phyloP scores from a whole-genome alignment of 441 rosid species.

The Corymbia citriodora region DNA sequence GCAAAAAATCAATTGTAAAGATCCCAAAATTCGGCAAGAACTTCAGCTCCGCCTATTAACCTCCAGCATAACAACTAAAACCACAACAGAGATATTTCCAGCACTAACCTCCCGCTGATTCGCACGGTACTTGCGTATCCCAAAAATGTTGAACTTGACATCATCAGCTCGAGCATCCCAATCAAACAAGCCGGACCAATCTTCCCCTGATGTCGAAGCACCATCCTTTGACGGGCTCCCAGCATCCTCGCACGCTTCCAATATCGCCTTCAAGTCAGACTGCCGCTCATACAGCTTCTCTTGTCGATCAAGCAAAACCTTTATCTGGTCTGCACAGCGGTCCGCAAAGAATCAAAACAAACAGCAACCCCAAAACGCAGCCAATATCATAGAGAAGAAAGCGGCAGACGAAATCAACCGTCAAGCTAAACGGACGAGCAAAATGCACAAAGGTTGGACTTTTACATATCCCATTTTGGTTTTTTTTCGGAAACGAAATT shows the following conservation, averaged over 20 bases:
- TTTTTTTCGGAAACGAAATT: background rate
- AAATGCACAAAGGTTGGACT: background rate
- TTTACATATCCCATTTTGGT: background rate
- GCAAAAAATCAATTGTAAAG: background rate
- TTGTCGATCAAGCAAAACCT: conserved; percentile 59
- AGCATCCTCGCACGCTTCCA: conserved; percentile 43
- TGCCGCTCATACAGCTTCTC: conserved; percentile 69
- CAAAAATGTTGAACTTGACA: conserved; percentile 70
- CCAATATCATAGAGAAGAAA: background rate
- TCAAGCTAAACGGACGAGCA: background rate
- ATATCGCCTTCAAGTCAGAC: conserved; percentile 51
- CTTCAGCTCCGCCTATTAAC: background rate
- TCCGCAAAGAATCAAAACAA: background rate
- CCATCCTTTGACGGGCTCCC: conserved; percentile 23
- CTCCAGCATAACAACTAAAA: background rate
- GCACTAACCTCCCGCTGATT: conserved; percentile 79
- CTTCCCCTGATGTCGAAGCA: conserved; percentile 26
- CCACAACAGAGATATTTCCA: background rate
- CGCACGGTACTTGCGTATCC: conserved; percentile 74
- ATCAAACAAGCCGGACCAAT: conserved; percentile 71
- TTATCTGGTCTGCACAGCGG: conserved; percentile 45
- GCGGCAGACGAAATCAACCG: background rate
- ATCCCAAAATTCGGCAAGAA: background rate
- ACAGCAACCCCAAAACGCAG: background rate
- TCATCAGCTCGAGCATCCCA: conserved; percentile 92